phyloP scores from a whole-genome alignment of 2,329 filamentous ascomycete genomes.

The Aspergillus pseudoterreus region DNA sequence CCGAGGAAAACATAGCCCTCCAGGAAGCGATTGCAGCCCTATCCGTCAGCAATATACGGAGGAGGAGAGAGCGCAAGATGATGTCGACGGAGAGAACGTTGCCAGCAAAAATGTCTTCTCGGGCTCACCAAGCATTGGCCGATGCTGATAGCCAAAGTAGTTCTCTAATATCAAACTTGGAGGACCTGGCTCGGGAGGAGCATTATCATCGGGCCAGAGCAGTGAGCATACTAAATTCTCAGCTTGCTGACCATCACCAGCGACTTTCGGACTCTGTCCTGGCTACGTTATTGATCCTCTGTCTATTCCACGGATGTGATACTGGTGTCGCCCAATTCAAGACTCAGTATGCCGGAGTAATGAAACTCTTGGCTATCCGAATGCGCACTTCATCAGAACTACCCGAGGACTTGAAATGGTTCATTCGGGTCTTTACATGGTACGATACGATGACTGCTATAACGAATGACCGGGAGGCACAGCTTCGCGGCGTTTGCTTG shows the following conservation, averaged over 20 bases:
- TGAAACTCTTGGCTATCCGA: constrained; percentile 79
- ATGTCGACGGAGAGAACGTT: constrained; percentile 51
- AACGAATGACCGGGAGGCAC: constrained; percentile 85
- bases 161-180: constrained; percentile 43
- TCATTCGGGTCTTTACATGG: constrained; percentile 89
- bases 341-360: constrained; percentile 88
- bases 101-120: constrained; percentile 47
- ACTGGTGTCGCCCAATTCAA: constrained; percentile 90
- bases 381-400: constrained; percentile 57
- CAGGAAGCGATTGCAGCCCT: constrained; percentile 89
- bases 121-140: constrained; percentile 43
- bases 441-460: constrained; percentile 90
- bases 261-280: constrained; percentile 82
- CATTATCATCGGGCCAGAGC: constrained; percentile 81
- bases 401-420: constrained; percentile 71
- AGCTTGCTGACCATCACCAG: constrained; percentile 71
- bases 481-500: constrained; percentile 62
- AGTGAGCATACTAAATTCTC: constrained; percentile 76
- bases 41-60: constrained; percentile 83
- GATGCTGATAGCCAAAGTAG: constrained; percentile 33
- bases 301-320: constrained; percentile 90
- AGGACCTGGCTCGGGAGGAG: constrained; percentile 69
- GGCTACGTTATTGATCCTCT: constrained; percentile 81
- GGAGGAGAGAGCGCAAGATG: constrained; percentile 61
- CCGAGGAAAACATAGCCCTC: constrained; percentile 73